phyloP scores from a whole-genome alignment of 2,329 filamentous ascomycete species.

The Hymenotorrendiella dingleyae region DNA sequence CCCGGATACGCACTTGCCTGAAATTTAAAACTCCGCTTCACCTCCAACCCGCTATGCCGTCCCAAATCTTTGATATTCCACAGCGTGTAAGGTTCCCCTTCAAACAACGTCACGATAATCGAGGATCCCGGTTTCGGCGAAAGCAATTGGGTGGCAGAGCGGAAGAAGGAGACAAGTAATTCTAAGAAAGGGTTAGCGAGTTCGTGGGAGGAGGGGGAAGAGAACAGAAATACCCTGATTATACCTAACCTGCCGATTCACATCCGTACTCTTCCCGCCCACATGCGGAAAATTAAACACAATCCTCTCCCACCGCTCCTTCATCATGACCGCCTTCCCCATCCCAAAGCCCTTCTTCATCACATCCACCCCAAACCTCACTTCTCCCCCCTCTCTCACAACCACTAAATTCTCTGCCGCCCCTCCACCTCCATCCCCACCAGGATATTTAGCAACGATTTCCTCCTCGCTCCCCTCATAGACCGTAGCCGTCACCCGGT shows the following conservation, averaged over 20 bases:
- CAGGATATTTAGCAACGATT: slow-evolving; percentile 69
- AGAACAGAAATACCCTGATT: slow-evolving; percentile 56
- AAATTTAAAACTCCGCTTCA: slow-evolving; percentile 66
- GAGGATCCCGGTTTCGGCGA: slow-evolving; percentile 42
- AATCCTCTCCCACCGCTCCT: slow-evolving; percentile 63
- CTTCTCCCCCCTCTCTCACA: slow-evolving; percentile 41
- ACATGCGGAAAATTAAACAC: slow-evolving; percentile 98
- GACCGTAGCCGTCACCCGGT: slow-evolving; percentile 62
- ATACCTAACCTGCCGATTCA: slow-evolving; percentile 87
- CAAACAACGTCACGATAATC: slow-evolving; percentile 83
- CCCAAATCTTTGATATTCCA: slow-evolving; percentile 92
- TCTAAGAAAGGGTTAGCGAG: too few species aligned
- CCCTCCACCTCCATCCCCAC: slow-evolving; percentile 38
- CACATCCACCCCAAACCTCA: slow-evolving; percentile 63
- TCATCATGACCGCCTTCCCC: slow-evolving; percentile 14
- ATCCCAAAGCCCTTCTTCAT: slow-evolving; percentile 38
- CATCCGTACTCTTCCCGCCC: slow-evolving; percentile 84
- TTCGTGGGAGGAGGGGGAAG: not conserved
- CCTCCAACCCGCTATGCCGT: slow-evolving; percentile 66
- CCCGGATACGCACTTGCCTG: slow-evolving; percentile 61
- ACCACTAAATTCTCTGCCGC: slow-evolving; percentile 45
- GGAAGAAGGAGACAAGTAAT: slow-evolving; percentile 65
- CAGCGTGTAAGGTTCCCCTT: slow-evolving; percentile 87
- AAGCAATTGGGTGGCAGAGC: slow-evolving; percentile 45
- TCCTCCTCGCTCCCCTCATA: slow-evolving; percentile 52